Percentiles rank a stretch among this genome's conserved stretches.
Conservation (phyloP, 2,329 filamentous ascomycete species). For the Trichothecium roseum region DNA sequence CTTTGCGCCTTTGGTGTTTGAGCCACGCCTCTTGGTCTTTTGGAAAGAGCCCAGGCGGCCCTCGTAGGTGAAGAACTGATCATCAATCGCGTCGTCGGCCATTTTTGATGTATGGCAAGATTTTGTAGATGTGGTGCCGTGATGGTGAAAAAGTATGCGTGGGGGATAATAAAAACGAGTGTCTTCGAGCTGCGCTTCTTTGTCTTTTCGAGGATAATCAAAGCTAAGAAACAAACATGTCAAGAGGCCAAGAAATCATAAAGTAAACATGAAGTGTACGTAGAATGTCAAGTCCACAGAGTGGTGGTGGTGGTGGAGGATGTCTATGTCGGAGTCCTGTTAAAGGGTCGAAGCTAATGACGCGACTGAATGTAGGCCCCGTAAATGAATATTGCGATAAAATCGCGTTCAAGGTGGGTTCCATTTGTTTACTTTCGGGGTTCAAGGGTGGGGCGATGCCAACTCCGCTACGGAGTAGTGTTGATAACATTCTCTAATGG, state of each 20-base stretch:
- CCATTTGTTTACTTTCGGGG: conserved; percentile 22
- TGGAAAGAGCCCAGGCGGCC: conserved; percentile 76
- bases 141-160: background rate
- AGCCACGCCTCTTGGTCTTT: conserved; percentile 58
- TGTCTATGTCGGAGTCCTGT: background rate
- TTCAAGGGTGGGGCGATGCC: conserved; percentile 6
- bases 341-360: conserved; percentile 1
- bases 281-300: too few relatives aligned
- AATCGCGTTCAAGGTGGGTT: conserved; percentile 4
- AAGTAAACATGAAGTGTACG: too few relatives aligned
- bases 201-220: too few relatives aligned
- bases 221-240: too few relatives aligned
- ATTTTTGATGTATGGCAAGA: conserved; percentile 12
- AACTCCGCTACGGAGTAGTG: background rate
- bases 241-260: too few relatives aligned
- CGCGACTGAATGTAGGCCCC: background rate
- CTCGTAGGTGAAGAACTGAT: conserved; percentile 53
- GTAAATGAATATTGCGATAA: conserved; percentile 1
- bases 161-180: background rate
- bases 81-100: conserved; percentile 25
- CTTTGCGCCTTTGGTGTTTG: conserved; percentile 46
- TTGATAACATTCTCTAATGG: background rate
- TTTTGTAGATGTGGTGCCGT: background rate
- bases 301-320: too few relatives aligned
- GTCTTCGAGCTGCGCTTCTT: background rate